Evolutionary conservation across 2,329 filamentous ascomycete genomes (phyloP), one percentile per base, ranked within the genome.

Genomic region (Acrocalymma vagum): DNA sequence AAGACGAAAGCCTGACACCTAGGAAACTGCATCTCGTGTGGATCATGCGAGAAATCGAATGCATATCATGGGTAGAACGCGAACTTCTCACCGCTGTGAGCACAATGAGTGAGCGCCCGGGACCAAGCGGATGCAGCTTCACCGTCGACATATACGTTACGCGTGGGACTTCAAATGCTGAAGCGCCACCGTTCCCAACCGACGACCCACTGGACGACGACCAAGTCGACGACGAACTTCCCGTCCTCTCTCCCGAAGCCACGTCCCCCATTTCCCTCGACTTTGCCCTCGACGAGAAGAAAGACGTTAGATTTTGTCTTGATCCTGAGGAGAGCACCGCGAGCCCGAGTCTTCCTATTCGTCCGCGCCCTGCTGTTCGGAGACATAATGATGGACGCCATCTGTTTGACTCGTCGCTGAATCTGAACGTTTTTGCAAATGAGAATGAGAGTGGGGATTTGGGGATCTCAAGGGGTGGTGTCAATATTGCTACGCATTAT

Each of bases 351-450:
- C n/a, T n/a, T n/a, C n/a, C n/a, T n/a, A n/a, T n/a, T n/a, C n/a
- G n/a, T n/a, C n/a, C n/a, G n/a, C n/a, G n/a, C n/a, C n/a, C n/a
- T n/a, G n/a, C n/a, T n/a, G n/a, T n/a, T n/a, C n/a, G n/a, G n/a
- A n/a, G n/a, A n/a, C n/a, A n/a, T n/a, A n/a, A n/a, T n/a, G n/a
- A n/a, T n/a, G n/a, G n/a, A n/a, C n/a, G n/a, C n/a, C n/a, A n/a
- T n/a, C n/a, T n/a, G n/a, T n/a, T n/a, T n/a, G n/a, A n/a, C n/a
- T n/a, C n/a, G n/a, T 90, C 79, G 51, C 90, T 87, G 49, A 90
- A 90, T 38, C 84, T 82, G 66, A 90, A 90, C 38, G 41, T 6
- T 15, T 15, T 8, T 23, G 27, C 6, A 9, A 25, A 14, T 34
- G 23, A 11, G 35, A 32, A 20, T 29, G 25, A 11, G 36, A 29